Base-by-base conservation (phyloP, 2,329 filamentous ascomycete genomes). In the Colletotrichum orchidophilum region DNA sequence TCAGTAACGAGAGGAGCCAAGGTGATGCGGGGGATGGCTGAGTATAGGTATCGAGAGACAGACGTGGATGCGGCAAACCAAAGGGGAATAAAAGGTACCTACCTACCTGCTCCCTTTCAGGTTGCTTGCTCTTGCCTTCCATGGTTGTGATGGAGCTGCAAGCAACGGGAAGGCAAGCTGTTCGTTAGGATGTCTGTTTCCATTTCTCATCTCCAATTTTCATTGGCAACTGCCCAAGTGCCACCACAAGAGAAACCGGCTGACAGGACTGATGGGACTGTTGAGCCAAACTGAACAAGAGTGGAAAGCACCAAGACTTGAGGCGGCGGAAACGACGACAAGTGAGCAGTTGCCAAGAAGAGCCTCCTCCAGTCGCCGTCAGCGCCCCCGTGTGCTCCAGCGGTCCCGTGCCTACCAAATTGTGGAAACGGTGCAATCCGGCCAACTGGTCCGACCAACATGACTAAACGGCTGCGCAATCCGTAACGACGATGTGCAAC, bases 381-480 rank as follows among this genome's bases (percentile, higher is more conserved):
- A 54, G 33, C 66, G 61, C 54, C 46, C 35, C 61, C 4, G 29
- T 29, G 39, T 49, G 15, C 39, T 24, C 31, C 57, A 35, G 50
- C 24, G 55, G 67, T 70, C 67, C 61, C 55, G 67, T 70, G 67
- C 54, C 13, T 24, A 18, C 8, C 63, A 21, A 33, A 35, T 52
- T 46, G 57, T 61, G 46, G 68, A 59, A 50, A 58, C 50, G 65
- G 64, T 35, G 52, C 52, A 66, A 57, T 62, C 29, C 42, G 52
- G 63, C 52, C 42, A 21, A 50, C 55, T 46, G 24, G 21, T 15
- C 11, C 13, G 21, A 35, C 29, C 3, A 35, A 63, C n/a, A 42
- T 7, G 9, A 27, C 21, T 27, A 24, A 15, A 15, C 31, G 18
- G 26, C 46, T 33, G 46, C 46, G 29, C n/a, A 50, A 24, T 26